Conservation (phyloP, 2,329 filamentous ascomycete species). For the Neopestalotiopsis rosae region DNA sequence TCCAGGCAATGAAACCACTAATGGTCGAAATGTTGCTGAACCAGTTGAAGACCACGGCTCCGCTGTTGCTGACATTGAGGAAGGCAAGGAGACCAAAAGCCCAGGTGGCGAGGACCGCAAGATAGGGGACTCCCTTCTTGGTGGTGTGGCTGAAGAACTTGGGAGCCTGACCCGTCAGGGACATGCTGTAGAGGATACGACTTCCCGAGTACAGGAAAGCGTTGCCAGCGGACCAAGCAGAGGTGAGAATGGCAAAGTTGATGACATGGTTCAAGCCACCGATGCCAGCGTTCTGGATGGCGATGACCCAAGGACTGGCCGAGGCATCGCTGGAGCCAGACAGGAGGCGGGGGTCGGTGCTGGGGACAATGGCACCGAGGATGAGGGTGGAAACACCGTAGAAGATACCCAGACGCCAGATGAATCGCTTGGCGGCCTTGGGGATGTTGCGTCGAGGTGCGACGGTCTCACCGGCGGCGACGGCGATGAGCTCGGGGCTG, state of each 20-base stretch:
- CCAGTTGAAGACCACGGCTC: conserved; percentile 71
- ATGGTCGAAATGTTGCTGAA: conserved; percentile 74
- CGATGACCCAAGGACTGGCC: conserved; percentile 69
- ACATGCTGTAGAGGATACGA: conserved; percentile 72
- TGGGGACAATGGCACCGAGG: conserved; percentile 67
- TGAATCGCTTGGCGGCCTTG: conserved; percentile 66
- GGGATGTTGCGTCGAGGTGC: conserved; percentile 70
- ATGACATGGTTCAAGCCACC: conserved; percentile 67
- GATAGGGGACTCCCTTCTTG: conserved; percentile 65
- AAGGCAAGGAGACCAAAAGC: conserved; percentile 70
- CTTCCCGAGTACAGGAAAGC: conserved; percentile 71
- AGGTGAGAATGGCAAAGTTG: conserved; percentile 71
- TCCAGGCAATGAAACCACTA: conserved; percentile 65
- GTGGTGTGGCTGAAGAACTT: conserved; percentile 64
- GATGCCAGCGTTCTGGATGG: conserved; percentile 71
- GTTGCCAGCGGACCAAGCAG: conserved; percentile 67
- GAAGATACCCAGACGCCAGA: conserved; percentile 67
- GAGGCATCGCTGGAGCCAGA: conserved; percentile 62
- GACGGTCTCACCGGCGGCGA: conserved; percentile 69
- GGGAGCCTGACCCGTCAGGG: conserved; percentile 70
- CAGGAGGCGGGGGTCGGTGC: conserved; percentile 67
- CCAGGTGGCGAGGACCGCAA: conserved; percentile 59
- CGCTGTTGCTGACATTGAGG: conserved; percentile 69
- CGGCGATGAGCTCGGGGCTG: conserved; percentile 66
- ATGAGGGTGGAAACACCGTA: conserved; percentile 67